These are phyloP conservation scores for Ogataea paraovalis DNA, from an alignment of 805 yeast species.

Conservation along the genomic window DNA sequence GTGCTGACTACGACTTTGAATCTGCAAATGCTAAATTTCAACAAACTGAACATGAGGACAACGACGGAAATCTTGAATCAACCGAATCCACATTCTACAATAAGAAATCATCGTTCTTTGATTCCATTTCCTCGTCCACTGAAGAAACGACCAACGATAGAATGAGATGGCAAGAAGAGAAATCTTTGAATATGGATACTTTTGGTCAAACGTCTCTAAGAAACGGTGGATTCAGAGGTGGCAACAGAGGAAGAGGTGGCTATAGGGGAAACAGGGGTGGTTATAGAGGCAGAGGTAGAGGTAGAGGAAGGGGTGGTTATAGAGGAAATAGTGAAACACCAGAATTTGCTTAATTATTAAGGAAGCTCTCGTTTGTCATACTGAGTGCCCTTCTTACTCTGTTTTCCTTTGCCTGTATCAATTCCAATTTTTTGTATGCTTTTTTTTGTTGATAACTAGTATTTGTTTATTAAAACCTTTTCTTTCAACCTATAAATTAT, in stretches of 20 bases:
- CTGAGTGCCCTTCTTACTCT: neutral
- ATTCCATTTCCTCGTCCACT: slow-evolving; percentile 71
- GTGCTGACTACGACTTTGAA: slow-evolving; percentile 71
- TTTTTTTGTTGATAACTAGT: neutral
- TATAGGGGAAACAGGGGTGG: slow-evolving; percentile 23
- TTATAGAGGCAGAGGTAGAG: slow-evolving; percentile 7
- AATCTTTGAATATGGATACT: slow-evolving; percentile 70
- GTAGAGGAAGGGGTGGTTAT: slow-evolving; percentile 20
- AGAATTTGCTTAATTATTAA: slow-evolving; percentile 25
- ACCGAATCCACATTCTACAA: slow-evolving; percentile 47
- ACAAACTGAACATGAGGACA: slow-evolving; percentile 38
- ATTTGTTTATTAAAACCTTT: neutral
- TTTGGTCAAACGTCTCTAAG: slow-evolving; percentile 67
- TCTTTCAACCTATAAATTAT: neutral
- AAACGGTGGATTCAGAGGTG: slow-evolving; percentile 30
- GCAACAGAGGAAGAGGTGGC: slow-evolving; percentile 25
- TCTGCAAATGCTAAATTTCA: slow-evolving; percentile 68
- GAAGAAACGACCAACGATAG: slow-evolving; percentile 37
- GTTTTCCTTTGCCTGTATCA: neutral
- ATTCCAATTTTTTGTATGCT: neutral
- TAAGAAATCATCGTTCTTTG: slow-evolving; percentile 84
- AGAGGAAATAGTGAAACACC: slow-evolving; percentile 15
- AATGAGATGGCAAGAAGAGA: slow-evolving; percentile 71
- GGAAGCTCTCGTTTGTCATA: too few species aligned
- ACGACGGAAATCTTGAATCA: slow-evolving; percentile 28